Conservation (phyloP, 345 rosid genomes). For the Gossypium arboreum region DNA sequence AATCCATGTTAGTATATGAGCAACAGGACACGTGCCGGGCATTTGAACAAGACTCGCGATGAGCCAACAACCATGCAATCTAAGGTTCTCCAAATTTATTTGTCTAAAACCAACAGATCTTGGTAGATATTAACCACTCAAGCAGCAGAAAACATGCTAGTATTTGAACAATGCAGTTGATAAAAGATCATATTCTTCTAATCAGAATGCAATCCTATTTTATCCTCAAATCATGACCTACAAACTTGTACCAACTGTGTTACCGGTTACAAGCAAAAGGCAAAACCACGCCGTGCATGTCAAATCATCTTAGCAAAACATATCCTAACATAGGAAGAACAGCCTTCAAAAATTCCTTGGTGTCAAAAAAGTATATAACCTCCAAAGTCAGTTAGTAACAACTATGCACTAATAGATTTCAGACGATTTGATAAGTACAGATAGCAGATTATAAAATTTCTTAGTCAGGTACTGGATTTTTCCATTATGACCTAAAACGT, state of each 20-base stretch:
- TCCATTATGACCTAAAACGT: not conserved
- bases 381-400: not conserved
- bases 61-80: not conserved
- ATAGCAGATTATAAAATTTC: not conserved
- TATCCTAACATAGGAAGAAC: not conserved
- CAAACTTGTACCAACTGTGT: not conserved
- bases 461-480: not conserved
- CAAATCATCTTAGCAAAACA: not conserved
- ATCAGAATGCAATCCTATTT: not conserved
- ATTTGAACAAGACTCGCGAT: not conserved
- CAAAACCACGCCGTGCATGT: not conserved
- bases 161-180: not conserved
- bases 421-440: not conserved
- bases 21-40: not conserved
- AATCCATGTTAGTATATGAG: not conserved
- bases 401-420: not conserved
- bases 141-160: not conserved
- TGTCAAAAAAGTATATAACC: not conserved
- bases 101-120: conserved; percentile 2
- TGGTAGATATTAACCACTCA: not conserved
- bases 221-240: conserved; percentile 5
- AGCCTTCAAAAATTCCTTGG: not conserved
- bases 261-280: not conserved
- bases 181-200: not conserved
- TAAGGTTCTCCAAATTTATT: not conserved